Evolutionary conservation across 768 basidiomycete species (phyloP), one percentile per base, ranked within the genome.

Genomic region (Hydnum rufescens): DNA sequence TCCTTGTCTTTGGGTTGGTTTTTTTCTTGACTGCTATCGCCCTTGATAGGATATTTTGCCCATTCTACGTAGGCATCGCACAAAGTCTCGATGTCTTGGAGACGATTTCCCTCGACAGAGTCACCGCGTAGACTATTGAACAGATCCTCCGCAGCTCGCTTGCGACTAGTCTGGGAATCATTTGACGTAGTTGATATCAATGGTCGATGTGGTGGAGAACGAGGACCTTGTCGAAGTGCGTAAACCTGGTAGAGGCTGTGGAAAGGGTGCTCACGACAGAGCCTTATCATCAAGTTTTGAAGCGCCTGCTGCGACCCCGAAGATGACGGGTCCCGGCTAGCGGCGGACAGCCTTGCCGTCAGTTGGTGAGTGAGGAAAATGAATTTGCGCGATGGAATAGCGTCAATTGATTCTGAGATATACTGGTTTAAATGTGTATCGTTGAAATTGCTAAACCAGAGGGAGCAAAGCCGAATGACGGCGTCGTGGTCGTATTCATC

Each of bases 301-400:
- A 97, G 70, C 54, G 71, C 75, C 22, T 64, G 59, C 60, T 89
- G 86, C 23, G 63, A 51, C 5, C 62, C 57, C 13, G 44, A 26
- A 25, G 13, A 13, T 39, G 8, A 8, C 34, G 34, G 34, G 8
- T 39, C 19, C 13, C 25, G 16, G 8, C 13, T 47, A 16, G 69
- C 54, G 42, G 67, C 74, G 8, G 80, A 74, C 29, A 97, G 71
- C 4, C 92, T 76, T n/a, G 93, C 90, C 0, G 89, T 79, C 3
- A 99, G 75, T 65, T 99, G 95, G 65, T 92, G 88, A 5, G 87
- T 79, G 51, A 97, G 71, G 64, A 89, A 87, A 42, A 93, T 73
- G 60, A 96, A 82, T 64, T 97, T 97, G 55, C 76, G 72, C 0
- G 90, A 85, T 0, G 90, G 84, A 34, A 92, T 73, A 2, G 71